These are phyloP conservation scores for Botryosphaeria dothidea DNA, from an alignment of 2,329 filamentous ascomycete species.

Conservation along the genomic window DNA sequence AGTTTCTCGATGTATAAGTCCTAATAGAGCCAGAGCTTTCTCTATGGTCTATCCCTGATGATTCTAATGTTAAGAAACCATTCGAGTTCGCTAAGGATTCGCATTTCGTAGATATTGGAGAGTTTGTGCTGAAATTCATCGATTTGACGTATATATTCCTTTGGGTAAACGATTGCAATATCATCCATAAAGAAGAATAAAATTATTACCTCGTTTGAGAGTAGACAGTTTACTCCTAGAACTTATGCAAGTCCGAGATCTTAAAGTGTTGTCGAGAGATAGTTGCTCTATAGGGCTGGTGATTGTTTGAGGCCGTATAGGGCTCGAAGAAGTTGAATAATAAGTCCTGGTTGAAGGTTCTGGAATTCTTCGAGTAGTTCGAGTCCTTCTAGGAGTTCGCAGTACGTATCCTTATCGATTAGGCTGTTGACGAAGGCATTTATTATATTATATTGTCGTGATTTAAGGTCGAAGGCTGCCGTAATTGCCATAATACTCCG, in stretches of 20 bases:
- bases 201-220: slow-evolving; percentile 13
- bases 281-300: slow-evolving; percentile 25
- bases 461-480: slow-evolving; percentile 24
- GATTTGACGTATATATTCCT: not conserved
- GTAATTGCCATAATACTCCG: slow-evolving; percentile 25
- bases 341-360: not conserved
- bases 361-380: not conserved
- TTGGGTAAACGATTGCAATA: slow-evolving; percentile 21
- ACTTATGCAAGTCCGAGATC: slow-evolving; percentile 22
- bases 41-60: slow-evolving; percentile 9
- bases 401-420: slow-evolving; percentile 21
- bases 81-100: slow-evolving; percentile 18
- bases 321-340: slow-evolving; percentile 22
- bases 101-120: slow-evolving; percentile 7
- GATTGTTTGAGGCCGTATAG: slow-evolving; percentile 28
- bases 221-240: slow-evolving; percentile 21
- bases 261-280: slow-evolving; percentile 22
- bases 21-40: slow-evolving; percentile 21
- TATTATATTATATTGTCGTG: slow-evolving; percentile 25
- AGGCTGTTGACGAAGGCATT: slow-evolving; percentile 29
- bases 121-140: slow-evolving; percentile 17
- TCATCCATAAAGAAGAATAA: slow-evolving; percentile 24
- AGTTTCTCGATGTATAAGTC: too few relatives aligned
- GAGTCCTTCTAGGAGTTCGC: slow-evolving; percentile 24
- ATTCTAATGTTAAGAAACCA: slow-evolving; percentile 22